Base-by-base conservation (phyloP, 1,284 basidiomycete species). In the Leccinum subspadiceum region DNA sequence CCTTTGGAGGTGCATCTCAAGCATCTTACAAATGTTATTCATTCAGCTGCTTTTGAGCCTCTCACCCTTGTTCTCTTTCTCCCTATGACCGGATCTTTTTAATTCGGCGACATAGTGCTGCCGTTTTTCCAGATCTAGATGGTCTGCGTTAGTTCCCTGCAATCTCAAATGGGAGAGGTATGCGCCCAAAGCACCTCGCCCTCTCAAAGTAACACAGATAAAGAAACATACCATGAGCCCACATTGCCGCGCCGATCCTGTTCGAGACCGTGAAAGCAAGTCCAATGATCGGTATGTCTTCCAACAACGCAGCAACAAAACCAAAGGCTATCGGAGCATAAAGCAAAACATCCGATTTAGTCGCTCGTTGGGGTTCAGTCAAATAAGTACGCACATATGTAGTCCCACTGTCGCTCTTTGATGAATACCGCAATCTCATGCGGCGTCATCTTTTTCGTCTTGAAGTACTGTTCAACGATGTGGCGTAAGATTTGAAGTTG, bases 191-290 rank as follows among this genome's bases (percentile, higher is more conserved):
- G 24, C n/a, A n/a, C 24, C 4, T 6, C 2, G 22, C 13, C 31
- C 20, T n/a, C 6, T 2, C 12, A 10, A 44, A 44, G 41, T 9
- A 20, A 44, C 39, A 48, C 10, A 24, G 46, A 48, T 48, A 20
- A 17, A 50, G 37, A 35, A 15, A 75, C 82, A 17, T 66, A 90
- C 89, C 91, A 66, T 89, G 84, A 6, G 90, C 89, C 92, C 92
- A 94, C 93, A 96, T 95, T 1, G 92, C 92, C 1, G 92, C 91
- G 2, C 93, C 93, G 29, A 95, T 84, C 10, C 91, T 81, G 70
- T 95, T 95, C 0, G 92, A 93, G 31, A 96, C 79, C 0, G 87
- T 89, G 70, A 95, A 93, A 7, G 89, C 74, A 2, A 94, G 75
- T 0, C 93, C 93, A 15, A 93, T 68, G 60, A 95, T 81, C 0